Conservation (phyloP, 768 basidiomycete genomes). For the Boletus subcaerulescens region DNA sequence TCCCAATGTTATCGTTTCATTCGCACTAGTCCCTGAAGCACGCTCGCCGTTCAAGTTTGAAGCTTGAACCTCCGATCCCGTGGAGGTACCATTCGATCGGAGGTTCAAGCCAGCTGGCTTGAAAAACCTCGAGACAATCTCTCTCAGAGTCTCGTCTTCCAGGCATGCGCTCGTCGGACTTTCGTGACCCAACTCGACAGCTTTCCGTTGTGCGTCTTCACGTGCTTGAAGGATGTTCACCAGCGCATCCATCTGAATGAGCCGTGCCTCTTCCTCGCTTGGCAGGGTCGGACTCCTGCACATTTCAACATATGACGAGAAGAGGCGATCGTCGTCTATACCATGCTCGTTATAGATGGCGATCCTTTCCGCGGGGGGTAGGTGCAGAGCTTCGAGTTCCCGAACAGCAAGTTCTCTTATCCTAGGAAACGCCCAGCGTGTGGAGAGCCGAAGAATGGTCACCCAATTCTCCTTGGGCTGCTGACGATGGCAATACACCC, state of each 20-base stretch:
- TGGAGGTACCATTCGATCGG: conserved; percentile 12
- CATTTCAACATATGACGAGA: conserved; percentile 51
- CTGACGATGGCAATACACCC: conserved; percentile 52
- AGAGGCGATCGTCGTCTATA: conserved; percentile 49
- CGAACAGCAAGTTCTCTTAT: conserved; percentile 52
- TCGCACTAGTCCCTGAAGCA: neutral
- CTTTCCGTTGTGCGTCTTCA: conserved; percentile 43
- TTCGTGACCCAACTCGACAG: conserved; percentile 26
- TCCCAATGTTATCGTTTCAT: neutral
- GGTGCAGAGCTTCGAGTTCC: conserved; percentile 46
- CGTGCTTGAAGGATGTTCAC: conserved; percentile 53
- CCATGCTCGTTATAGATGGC: conserved; percentile 52
- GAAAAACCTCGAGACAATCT: conserved; percentile 35
- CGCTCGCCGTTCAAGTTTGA: conserved; percentile 4
- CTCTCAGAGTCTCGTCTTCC: conserved; percentile 28
- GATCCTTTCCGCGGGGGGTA: conserved; percentile 52
- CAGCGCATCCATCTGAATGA: conserved; percentile 54
- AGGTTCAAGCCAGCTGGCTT: conserved; percentile 16
- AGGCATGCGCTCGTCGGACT: conserved; percentile 34
- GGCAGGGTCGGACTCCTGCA: conserved; percentile 53
- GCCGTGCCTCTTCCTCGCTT: conserved; percentile 48
- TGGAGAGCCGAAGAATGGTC: conserved; percentile 50
- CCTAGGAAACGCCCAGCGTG: conserved; percentile 53
- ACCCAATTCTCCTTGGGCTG: conserved; percentile 52
- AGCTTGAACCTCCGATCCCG: conserved; percentile 18